phyloP scores from a whole-genome alignment of 805 yeast species.

The Candida sphagnicola region DNA sequence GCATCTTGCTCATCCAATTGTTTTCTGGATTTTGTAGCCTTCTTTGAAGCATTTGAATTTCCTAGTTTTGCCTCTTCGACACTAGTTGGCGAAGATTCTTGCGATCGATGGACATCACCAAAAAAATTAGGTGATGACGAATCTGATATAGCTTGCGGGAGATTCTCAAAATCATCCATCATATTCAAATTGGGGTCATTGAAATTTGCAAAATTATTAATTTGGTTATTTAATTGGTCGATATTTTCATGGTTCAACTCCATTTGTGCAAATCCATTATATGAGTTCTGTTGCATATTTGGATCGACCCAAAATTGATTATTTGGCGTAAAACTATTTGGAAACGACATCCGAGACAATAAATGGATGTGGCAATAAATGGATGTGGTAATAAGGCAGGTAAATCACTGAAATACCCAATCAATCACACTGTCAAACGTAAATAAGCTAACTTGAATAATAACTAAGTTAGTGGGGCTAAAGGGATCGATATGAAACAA shows the following conservation, averaged over 20 bases:
- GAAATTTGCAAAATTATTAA: neutral
- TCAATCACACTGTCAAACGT: too few species aligned
- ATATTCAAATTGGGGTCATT: conserved; percentile 7
- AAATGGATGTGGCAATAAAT: too few species aligned
- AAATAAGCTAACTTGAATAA: too few species aligned
- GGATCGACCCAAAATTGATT: neutral
- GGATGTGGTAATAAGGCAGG: too few species aligned
- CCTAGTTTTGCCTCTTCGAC: neutral
- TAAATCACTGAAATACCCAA: too few species aligned
- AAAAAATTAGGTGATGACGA: neutral
- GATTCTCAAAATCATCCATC: conserved; percentile 4
- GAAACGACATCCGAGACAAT: conserved; percentile 1
- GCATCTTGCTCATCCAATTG: conserved; percentile 36
- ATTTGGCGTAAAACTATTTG: neutral
- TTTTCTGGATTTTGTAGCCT: conserved; percentile 15
- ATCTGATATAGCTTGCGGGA: neutral
- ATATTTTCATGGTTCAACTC: conserved; percentile 13
- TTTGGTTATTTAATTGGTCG: conserved; percentile 6
- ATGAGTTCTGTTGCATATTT: neutral
- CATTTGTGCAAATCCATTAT: conserved; percentile 4
- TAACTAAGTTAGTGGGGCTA: too few species aligned
- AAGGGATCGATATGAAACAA: too few species aligned
- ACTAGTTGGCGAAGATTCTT: conserved; percentile 1
- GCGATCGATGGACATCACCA: neutral
- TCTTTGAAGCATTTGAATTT: too few species aligned